phyloP scores from a whole-genome alignment of 768 basidiomycete species.

The Candolleomyces efflorescens region DNA sequence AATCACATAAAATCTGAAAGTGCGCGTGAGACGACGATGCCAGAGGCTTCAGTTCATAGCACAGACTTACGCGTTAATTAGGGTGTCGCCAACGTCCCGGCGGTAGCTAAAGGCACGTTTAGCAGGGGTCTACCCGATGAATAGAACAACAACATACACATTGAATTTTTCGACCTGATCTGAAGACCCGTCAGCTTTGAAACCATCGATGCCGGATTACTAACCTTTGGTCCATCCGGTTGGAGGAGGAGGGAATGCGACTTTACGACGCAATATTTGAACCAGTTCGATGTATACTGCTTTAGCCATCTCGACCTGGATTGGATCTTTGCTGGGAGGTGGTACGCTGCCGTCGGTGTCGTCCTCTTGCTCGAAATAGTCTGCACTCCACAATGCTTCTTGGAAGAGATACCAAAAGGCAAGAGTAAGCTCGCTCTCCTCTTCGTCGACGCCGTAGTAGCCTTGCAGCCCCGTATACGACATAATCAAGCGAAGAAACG shows the following conservation, averaged over 20 bases:
- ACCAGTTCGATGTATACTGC: conserved; percentile 80
- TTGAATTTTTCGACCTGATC: conserved; percentile 79
- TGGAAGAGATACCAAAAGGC: conserved; percentile 91
- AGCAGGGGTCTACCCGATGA: neutral
- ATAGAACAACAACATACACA: conserved; percentile 46
- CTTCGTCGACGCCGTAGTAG: conserved; percentile 78
- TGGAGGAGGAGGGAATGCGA: conserved; percentile 59
- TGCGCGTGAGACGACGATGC: neutral
- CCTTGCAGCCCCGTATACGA: conserved; percentile 71
- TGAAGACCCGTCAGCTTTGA: conserved; percentile 24
- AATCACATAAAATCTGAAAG: conserved; percentile 76
- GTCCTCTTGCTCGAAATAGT: conserved; percentile 38
- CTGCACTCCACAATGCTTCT: conserved; percentile 75
- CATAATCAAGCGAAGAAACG: conserved; percentile 66
- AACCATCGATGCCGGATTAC: conserved; percentile 14
- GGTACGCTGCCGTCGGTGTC: conserved; percentile 21
- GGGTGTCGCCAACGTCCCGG: conserved; percentile 80
- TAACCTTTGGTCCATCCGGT: conserved; percentile 68
- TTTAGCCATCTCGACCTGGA: conserved; percentile 54
- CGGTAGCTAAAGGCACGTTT: conserved; percentile 52
- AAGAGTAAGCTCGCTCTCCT: conserved; percentile 82
- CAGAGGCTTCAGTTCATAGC: neutral
- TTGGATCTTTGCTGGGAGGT: conserved; percentile 12
- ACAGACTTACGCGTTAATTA: conserved; percentile 75
- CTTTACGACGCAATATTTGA: conserved; percentile 64